A percentile compares a stretch with the other conserved stretches of the same genome.
Conservation (phyloP, 2,329 filamentous ascomycete genomes). For the Hymenoscyphus fructigenus region DNA sequence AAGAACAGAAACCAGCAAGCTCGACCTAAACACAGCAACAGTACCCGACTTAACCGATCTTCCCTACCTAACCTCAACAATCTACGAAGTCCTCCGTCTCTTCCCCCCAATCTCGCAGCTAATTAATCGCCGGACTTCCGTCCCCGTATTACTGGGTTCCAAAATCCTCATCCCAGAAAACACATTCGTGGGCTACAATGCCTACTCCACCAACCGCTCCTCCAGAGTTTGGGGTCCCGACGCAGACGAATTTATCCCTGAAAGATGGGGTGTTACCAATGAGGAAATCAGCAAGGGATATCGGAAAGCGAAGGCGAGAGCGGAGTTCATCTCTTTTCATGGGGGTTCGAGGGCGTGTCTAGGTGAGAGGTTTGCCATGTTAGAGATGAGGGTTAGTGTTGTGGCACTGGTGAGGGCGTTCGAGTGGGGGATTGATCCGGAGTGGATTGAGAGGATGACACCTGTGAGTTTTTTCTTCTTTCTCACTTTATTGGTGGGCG, state of each 20-base stretch:
- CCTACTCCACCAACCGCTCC: conserved; percentile 10
- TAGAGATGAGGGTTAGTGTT: conserved; percentile 8
- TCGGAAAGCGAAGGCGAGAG: neutral
- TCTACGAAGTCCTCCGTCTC: conserved; percentile 13
- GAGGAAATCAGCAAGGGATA: conserved; percentile 9
- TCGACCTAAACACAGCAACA: neutral
- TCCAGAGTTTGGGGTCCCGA: conserved; percentile 1
- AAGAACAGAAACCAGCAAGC: neutral
- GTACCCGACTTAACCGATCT: neutral
- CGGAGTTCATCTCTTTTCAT: conserved; percentile 11
- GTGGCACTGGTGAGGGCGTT: conserved; percentile 2
- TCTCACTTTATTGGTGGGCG: neutral
- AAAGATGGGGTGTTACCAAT: conserved; percentile 8
- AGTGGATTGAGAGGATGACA: conserved; percentile 10
- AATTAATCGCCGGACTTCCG: conserved; percentile 10
- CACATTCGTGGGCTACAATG: conserved; percentile 10
- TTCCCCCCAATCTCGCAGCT: conserved; percentile 14
- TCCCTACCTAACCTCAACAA: conserved; percentile 11
- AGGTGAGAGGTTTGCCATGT: conserved; percentile 12
- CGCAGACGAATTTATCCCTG: conserved; percentile 4
- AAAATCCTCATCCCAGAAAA: conserved; percentile 1
- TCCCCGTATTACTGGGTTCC: neutral
- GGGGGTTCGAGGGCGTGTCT: conserved; percentile 8
- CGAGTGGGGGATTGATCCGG: conserved; percentile 6
- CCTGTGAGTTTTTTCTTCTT: conserved; percentile 8